Conservation (phyloP, 2,329 filamentous ascomycete genomes). For the Mariannaea elegans region DNA sequence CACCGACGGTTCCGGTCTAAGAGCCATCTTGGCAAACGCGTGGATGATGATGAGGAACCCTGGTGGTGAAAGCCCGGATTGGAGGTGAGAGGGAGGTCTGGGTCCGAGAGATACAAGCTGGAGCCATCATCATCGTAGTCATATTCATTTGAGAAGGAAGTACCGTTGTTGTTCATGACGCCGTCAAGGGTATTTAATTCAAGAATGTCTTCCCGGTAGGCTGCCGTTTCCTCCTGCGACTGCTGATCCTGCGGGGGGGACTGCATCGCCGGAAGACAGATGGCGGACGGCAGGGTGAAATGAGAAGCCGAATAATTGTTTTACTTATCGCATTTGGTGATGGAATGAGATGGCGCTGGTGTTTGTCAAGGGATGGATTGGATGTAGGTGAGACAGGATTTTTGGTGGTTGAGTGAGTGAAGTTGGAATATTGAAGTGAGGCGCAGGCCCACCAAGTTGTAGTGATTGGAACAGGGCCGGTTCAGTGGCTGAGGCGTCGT, state of each 20-base stretch:
- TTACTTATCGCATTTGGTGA: constrained; percentile 9
- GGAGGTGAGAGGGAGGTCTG: constrained; percentile 19
- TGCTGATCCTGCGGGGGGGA: constrained; percentile 10
- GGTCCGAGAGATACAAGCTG: constrained; percentile 12
- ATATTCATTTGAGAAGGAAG: not conserved
- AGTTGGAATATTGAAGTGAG: not conserved
- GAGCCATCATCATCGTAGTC: constrained; percentile 6
- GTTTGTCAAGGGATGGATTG: constrained; percentile 6
- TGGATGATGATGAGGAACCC: not conserved
- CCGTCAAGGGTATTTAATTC: constrained; percentile 19
- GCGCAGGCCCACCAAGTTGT: not conserved
- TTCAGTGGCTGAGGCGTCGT: not conserved
- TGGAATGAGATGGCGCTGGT: not conserved
- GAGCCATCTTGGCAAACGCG: constrained; percentile 36
- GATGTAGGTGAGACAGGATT: not conserved
- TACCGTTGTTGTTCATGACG: not conserved
- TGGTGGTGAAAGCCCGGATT: constrained; percentile 4
- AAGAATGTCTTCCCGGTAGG: constrained; percentile 17
- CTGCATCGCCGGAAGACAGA: constrained; percentile 6
- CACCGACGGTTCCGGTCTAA: constrained; percentile 26
- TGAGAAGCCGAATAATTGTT: too few relatives aligned
- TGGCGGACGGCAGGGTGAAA: not conserved
- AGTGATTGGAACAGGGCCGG: not conserved
- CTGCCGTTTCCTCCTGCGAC: not conserved
- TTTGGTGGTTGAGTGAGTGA: not conserved